Evolutionary conservation across 1,284 basidiomycete genomes (phyloP).

Genomic region (Cryptococcus amylolentus): DNA sequence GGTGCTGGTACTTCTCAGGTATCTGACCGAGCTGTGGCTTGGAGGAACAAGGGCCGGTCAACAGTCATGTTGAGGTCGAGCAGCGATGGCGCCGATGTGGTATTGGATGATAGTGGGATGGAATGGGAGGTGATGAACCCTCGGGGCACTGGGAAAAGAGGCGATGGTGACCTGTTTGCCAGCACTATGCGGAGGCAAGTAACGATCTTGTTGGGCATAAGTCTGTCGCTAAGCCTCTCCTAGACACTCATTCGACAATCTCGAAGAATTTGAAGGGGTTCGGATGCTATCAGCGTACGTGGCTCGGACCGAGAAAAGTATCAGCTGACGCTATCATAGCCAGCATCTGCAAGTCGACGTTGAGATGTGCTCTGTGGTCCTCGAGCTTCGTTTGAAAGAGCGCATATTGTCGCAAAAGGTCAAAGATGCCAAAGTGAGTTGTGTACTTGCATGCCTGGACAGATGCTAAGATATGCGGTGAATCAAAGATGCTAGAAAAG

Average conservation of each 20-base stretch:
- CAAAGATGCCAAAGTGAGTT: slow-evolving; percentile 33
- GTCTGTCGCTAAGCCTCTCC: neutral
- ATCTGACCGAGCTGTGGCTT: slow-evolving; percentile 24
- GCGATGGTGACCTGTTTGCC: neutral
- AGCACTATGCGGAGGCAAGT: slow-evolving; percentile 21
- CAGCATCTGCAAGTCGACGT: slow-evolving; percentile 38
- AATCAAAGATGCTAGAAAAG: slow-evolving; percentile 20
- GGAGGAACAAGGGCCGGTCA: slow-evolving; percentile 20
- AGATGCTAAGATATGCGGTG: neutral
- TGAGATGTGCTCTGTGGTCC: slow-evolving; percentile 35
- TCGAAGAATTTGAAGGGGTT: slow-evolving; percentile 7
- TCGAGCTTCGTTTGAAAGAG: slow-evolving; percentile 31
- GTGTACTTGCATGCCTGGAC: neutral
- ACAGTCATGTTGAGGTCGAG: slow-evolving; percentile 30
- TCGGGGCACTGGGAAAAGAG: slow-evolving; percentile 28
- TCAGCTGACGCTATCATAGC: slow-evolving; percentile 12
- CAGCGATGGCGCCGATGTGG: slow-evolving; percentile 42
- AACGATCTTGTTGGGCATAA: too few relatives aligned
- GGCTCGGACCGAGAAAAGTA: neutral
- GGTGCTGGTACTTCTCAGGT: slow-evolving; percentile 2
- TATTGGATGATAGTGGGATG: slow-evolving; percentile 25
- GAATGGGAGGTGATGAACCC: slow-evolving; percentile 41
- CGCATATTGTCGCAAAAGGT: slow-evolving; percentile 26
- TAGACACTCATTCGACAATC: slow-evolving; percentile 18
- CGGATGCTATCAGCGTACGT: slow-evolving; percentile 15